Base-by-base conservation (phyloP, 495 filamentous ascomycete genomes). In the Xylaria scruposa region DNA sequence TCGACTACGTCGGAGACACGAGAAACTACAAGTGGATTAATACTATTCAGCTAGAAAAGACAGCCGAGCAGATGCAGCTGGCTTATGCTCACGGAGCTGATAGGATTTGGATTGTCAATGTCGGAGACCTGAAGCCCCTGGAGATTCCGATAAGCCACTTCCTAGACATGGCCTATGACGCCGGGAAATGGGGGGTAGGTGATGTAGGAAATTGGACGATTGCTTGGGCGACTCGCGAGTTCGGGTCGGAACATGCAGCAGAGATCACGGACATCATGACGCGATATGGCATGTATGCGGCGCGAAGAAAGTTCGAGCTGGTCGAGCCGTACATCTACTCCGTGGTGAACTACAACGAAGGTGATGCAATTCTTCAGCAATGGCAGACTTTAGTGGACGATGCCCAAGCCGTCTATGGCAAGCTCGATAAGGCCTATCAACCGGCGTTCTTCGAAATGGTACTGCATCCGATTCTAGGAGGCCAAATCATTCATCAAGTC, bases 81-180 rank as follows among this genome's bases (percentile, higher is more conserved):
- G 86, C 92, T 0, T 87, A 91, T 70, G 79, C 86, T 21, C 83
- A 90, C 42, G 84, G 88, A 31, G 91, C 92, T 4, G 83, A 88
- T 64, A 82, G 88, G 38, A 91, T 93, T 71, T 93, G 92, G 92
- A 86, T 93, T 53, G 89, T 93, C 75, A 94, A 93, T 73, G 87
- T 94, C 29, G 91, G 92, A 46, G 91, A 94, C 75, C 80, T 93
- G 61, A 93, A 93, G 77, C 87, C 89, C 5, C 81, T 91, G 7
- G 91, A 92, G 79, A 83, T 91, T 36, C 91, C 91, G 42, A 90
- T 93, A 76, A 89, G 80, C 72, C 89, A 91, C 77, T 91, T 88
- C 76, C 79, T 92, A 70, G 90, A 91, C 70, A 77, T 93, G 62
- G 91, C 88, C 3, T 93, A 92, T 74, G 88, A 92, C 73, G 83